Conservation (phyloP, 768 basidiomycete genomes). For the Polyporus arcularius region DNA sequence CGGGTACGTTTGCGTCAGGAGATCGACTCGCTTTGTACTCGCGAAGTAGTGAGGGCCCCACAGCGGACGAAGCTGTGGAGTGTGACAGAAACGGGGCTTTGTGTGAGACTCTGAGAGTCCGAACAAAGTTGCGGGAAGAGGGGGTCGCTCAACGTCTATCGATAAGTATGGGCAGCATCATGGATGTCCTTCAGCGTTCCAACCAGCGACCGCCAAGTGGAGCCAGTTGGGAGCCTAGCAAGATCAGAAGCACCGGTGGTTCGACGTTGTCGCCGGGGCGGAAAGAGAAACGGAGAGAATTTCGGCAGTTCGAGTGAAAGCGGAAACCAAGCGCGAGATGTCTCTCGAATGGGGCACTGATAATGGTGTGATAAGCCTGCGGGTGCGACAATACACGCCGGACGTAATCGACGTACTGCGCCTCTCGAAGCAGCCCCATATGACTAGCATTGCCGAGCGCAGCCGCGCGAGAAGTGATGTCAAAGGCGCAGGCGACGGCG, state of each 20-base stretch:
- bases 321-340: conserved; percentile 3
- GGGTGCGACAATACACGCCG: conserved; percentile 1
- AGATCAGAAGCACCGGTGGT: conserved; percentile 1
- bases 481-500: background rate
- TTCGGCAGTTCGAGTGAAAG: background rate
- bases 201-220: background rate
- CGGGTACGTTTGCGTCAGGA: too few species aligned
- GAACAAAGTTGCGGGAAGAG: too few species aligned
- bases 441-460: background rate
- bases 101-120: too few species aligned
- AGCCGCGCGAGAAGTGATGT: background rate
- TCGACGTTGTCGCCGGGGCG: background rate
- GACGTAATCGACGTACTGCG: background rate
- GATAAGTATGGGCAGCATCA: too few species aligned
- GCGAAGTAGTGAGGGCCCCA: background rate
- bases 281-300: background rate
- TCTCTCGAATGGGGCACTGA: conserved; percentile 21
- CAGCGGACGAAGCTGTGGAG: too few species aligned
- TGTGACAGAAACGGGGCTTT: too few species aligned
- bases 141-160: too few species aligned
- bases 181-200: too few species aligned
- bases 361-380: conserved; percentile 18
- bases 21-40: too few species aligned
- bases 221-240: background rate
- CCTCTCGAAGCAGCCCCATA: conserved; percentile 5